Evolutionary conservation across 352 stramenopile genomes (phyloP).

Genomic region (Pythium aquatile): DNA sequence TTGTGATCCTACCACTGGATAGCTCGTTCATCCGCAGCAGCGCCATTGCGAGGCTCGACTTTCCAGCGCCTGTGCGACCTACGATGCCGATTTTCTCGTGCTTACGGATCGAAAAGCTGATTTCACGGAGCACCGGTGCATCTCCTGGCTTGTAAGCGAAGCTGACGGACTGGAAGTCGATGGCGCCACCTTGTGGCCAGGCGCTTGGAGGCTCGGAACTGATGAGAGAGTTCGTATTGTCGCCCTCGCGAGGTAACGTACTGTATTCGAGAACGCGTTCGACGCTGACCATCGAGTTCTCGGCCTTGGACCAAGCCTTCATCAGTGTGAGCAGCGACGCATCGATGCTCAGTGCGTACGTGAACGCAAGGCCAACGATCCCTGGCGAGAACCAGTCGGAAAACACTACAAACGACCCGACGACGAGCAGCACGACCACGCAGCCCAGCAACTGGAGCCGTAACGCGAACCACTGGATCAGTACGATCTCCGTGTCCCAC

Average conservation of each 20-base stretch:
- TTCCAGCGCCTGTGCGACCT: no score
- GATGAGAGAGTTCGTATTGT: neutral
- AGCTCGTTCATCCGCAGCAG: conserved; percentile 26
- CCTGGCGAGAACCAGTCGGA: conserved; percentile 28
- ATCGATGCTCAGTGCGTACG: conserved; percentile 75
- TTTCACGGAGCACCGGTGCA: conserved; percentile 6
- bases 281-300: conserved; percentile 44
- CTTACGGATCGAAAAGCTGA: conserved; percentile 43
- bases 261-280: conserved; percentile 25
- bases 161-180: conserved; percentile 30
- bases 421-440: conserved; percentile 13
- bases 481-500: conserved; percentile 17
- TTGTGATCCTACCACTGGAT: conserved; percentile 18
- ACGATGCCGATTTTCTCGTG: conserved; percentile 67
- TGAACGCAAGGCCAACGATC: conserved; percentile 67
- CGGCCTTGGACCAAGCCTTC: conserved; percentile 45
- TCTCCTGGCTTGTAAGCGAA: conserved; percentile 25
- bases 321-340: conserved; percentile 35
- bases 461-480: conserved; percentile 23
- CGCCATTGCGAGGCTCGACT: conserved; percentile 23
- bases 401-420: conserved; percentile 26
- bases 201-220: neutral
- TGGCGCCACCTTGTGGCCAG: conserved; percentile 15
- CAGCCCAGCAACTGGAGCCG: conserved; percentile 28
- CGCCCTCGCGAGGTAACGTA: neutral